Percentiles rank a stretch among this genome's conserved stretches.
These are phyloP conservation scores for Pseudonitzschia multistriata DNA, from an alignment of 108 stramenopile species.

Conservation along the genomic window DNA sequence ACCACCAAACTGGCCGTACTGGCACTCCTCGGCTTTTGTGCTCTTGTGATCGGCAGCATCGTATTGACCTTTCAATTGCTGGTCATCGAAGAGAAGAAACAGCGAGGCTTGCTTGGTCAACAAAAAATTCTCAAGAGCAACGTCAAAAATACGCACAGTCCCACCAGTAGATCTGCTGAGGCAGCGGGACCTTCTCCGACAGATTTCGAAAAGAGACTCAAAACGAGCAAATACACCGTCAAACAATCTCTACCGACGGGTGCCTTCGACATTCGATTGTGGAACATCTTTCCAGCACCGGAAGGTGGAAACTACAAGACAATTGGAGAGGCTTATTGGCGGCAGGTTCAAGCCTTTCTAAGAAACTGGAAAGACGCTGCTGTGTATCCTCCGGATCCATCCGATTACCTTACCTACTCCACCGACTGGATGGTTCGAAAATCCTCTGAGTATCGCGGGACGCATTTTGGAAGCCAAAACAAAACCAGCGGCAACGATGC, in stretches of 20 bases:
- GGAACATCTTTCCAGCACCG: conserved; percentile 20
- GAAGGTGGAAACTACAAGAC: conserved; percentile 17
- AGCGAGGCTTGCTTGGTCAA: not conserved
- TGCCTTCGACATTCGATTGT: conserved; percentile 9
- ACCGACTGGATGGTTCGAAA: conserved; percentile 11
- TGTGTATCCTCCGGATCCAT: conserved; percentile 1
- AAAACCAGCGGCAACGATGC: not conserved
- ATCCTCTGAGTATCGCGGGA: conserved; percentile 1
- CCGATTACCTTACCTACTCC: conserved; percentile 12
- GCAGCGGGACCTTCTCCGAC: too few relatives aligned
- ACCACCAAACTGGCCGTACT: conserved; percentile 31
- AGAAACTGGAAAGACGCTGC: conserved; percentile 39
- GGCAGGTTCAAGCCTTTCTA: conserved; percentile 25
- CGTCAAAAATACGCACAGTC: not conserved
- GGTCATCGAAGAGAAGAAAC: conserved; percentile 23
- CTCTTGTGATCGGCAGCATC: conserved; percentile 35
- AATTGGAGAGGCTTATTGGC: conserved; percentile 40
- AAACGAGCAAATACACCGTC: conserved; percentile 8
- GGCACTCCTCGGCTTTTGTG: conserved; percentile 33
- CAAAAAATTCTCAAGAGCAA: not conserved
- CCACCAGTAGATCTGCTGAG: too few relatives aligned
- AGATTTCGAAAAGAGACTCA: too few relatives aligned
- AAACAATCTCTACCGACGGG: conserved; percentile 6
- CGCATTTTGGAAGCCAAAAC: not conserved
- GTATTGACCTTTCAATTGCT: conserved; percentile 38